Conservation (phyloP, 441 rosid genomes). For the Jatropha podagrica region DNA sequence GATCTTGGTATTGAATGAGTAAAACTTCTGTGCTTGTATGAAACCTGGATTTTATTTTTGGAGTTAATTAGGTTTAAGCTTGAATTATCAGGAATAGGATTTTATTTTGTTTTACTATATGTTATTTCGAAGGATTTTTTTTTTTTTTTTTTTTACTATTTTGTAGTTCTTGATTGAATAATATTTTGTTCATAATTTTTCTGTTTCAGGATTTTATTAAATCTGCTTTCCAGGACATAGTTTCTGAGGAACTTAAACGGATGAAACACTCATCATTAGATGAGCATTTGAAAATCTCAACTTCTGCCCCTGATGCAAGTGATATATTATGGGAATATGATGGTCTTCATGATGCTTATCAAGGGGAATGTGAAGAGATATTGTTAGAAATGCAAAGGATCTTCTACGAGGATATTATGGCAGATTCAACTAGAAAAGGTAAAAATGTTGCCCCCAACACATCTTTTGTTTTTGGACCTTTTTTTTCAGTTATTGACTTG, state of each 20-base stretch:
- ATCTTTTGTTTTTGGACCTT: neutral
- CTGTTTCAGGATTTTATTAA: constrained; percentile 57
- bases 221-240: constrained; percentile 64
- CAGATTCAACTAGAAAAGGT: constrained; percentile 39
- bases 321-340: constrained; percentile 86
- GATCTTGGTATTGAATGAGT: too few relatives aligned
- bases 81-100: neutral
- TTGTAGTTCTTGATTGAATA: neutral
- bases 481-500: neutral
- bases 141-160: constrained; percentile 7
- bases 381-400: constrained; percentile 85
- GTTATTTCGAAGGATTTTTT: neutral
- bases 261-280: constrained; percentile 43
- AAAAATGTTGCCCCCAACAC: constrained; percentile 15
- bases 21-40: neutral
- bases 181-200: neutral
- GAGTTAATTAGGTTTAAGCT: neutral
- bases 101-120: neutral
- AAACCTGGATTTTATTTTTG: neutral
- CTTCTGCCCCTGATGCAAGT: constrained; percentile 23
- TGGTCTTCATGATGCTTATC: constrained; percentile 59
- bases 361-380: constrained; percentile 82
- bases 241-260: constrained; percentile 67
- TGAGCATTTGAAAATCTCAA: constrained; percentile 21
- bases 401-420: constrained; percentile 70